Evolutionary conservation across 2,329 filamentous ascomycete genomes (phyloP).

Genomic region (Clonostachys sp.): DNA sequence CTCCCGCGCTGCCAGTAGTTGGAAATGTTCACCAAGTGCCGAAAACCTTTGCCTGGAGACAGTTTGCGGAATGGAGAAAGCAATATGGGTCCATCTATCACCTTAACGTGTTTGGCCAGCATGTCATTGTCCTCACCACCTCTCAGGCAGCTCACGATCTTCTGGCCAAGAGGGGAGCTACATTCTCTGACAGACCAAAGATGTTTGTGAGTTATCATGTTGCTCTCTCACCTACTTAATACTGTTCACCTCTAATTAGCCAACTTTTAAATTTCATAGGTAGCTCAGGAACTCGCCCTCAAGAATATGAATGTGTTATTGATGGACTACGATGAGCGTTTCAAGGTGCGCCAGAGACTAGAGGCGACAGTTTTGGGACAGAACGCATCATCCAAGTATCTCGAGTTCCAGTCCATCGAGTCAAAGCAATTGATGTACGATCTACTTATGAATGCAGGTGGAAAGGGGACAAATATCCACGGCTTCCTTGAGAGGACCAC

Average conservation of each 20-base stretch:
- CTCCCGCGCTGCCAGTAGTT: conserved; percentile 9
- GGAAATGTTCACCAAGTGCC: conserved; percentile 15
- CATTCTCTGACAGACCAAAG: conserved; percentile 15
- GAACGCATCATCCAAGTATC: conserved; percentile 24
- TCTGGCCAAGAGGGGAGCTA: conserved; percentile 7
- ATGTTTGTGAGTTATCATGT: conserved; percentile 22
- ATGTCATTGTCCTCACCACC: conserved; percentile 11
- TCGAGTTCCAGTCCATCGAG: conserved; percentile 37
- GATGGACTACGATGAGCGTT: conserved; percentile 32
- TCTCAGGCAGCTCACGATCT: conserved; percentile 12
- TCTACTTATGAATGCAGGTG: conserved; percentile 20
- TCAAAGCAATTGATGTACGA: conserved; percentile 36
- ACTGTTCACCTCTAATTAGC: too few relatives aligned
- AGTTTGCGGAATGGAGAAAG: conserved; percentile 38
- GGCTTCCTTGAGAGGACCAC: conserved; percentile 25
- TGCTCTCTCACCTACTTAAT: conserved; percentile 8
- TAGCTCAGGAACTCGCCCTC: conserved; percentile 9
- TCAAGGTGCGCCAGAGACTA: conserved; percentile 29
- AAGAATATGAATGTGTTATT: conserved; percentile 28
- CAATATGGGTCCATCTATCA: conserved; percentile 13
- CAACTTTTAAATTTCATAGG: conserved; percentile 5
- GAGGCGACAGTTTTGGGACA: conserved; percentile 23
- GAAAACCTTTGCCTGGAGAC: conserved; percentile 26
- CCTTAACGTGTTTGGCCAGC: conserved; percentile 11
- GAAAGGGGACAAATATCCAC: conserved; percentile 16